Base-by-base conservation (phyloP, 345 rosid species). In the Streptanthus diversifolius region DNA sequence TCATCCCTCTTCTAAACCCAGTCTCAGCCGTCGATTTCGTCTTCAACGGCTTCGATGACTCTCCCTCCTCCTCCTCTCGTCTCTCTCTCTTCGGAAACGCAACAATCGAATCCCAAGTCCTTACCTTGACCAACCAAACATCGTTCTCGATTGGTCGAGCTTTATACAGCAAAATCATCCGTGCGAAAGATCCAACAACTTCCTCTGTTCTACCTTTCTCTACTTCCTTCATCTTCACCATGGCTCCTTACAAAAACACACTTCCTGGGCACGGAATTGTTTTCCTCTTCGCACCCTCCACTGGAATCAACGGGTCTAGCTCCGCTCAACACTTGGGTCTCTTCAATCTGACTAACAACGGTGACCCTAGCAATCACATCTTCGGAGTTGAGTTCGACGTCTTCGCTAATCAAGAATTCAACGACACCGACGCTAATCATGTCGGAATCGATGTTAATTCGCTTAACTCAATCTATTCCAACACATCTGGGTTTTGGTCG, bases 11-110 rank as follows among this genome's bases (percentile, higher is more conserved):
- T 1, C 37, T 32, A 18, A 79, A 63, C n/a, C 45, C 78, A 25
- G 29, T 63, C n/a, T 74, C 71, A 3, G 77, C 93, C 39, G 22
- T 80, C 18, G 93, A 85, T 62, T 86, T 90, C 66, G 53, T 90
- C 80, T 85, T 85, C 84, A 90, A 84, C 63, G 92, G 93, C 52
- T 88, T 92, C 88, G 72, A 79, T 66, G 76, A 79, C 67, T 71
- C 75, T 9, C 30, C 74, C 18, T 63, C 71, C 65, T 72, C 78
- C 9, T 30, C 69, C 19, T 57, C 73, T 0, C 7, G 0, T n/a
- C 30, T 64, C 24, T 70, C 80, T 54, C 76, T 76, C 45, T 79
- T 45, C 19, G 88, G 86, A 6, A 68, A 70, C 66, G 79, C 90
- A 0, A 71, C 72, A 25, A 66, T 80, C 18, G 79, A 77, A 41